These are phyloP conservation scores for Diplodia corticola DNA, from an alignment of 2,329 filamentous ascomycete species.

Conservation along the genomic window DNA sequence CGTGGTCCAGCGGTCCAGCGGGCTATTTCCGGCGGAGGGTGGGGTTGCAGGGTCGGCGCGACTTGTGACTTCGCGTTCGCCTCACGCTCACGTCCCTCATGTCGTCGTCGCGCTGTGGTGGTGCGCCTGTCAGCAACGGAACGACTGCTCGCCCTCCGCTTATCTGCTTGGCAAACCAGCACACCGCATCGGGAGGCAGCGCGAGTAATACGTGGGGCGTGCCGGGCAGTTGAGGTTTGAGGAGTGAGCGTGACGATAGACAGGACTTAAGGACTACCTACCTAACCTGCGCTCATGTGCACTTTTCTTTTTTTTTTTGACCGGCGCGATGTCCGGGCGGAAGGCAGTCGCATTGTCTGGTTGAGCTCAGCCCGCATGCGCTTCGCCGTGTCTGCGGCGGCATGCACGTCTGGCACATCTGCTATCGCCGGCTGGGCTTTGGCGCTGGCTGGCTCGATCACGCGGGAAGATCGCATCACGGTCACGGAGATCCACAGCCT, in stretches of 20 bases:
- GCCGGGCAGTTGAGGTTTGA: not conserved
- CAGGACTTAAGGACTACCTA: not conserved
- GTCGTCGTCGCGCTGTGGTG: not conserved
- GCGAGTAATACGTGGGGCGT: not conserved
- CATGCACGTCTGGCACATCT: slow-evolving; percentile 16
- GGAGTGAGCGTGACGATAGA: not conserved
- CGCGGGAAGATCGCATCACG: slow-evolving; percentile 20
- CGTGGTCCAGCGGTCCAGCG: not conserved
- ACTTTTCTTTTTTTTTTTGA: no score
- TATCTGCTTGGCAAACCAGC: slow-evolving; percentile 2
- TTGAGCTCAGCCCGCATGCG: slow-evolving; percentile 1
- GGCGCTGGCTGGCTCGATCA: slow-evolving; percentile 20
- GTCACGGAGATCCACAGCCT: slow-evolving; percentile 19
- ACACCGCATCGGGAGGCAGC: not conserved
- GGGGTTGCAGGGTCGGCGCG: slow-evolving; percentile 3
- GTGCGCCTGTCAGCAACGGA: not conserved
- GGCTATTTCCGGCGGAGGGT: slow-evolving; percentile 6
- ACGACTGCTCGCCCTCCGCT: slow-evolving; percentile 5
- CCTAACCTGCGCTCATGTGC: no score
- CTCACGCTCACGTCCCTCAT: slow-evolving; percentile 10
- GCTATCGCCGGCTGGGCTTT: slow-evolving; percentile 12
- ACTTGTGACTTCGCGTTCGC: slow-evolving; percentile 16
- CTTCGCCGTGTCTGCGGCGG: slow-evolving; percentile 7
- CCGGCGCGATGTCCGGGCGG: not conserved
- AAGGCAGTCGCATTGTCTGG: not conserved